Evolutionary conservation across 139 green algal genomes (phyloP).

Genomic region (Closterium sp.): DNA sequence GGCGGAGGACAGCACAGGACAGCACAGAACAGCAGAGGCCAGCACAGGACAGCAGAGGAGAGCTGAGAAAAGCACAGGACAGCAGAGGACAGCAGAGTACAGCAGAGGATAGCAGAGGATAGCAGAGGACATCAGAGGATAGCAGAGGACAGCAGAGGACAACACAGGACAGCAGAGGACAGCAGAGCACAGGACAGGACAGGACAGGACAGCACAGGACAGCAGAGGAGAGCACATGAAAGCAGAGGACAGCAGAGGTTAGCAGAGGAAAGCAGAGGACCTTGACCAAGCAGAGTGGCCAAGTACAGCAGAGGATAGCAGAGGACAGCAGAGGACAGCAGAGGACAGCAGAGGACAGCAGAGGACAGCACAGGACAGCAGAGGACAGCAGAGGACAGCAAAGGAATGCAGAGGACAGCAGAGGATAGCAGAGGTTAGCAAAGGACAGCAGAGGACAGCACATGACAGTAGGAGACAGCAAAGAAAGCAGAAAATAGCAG

Average conservation of each 20-base stretch:
- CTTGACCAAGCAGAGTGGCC: too few relatives aligned
- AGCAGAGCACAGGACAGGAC: slow-evolving; percentile 7
- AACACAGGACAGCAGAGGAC: slow-evolving; percentile 4
- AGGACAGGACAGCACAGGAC: not conserved
- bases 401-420: too few relatives aligned
- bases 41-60: too few relatives aligned
- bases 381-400: not conserved
- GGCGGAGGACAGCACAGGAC: too few relatives aligned
- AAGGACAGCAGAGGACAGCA: too few relatives aligned
- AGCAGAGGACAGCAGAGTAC: slow-evolving; percentile 17
- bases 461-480: too few relatives aligned
- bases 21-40: too few relatives aligned
- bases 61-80: slow-evolving; percentile 3
- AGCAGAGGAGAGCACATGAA: not conserved
- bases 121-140: slow-evolving; percentile 8
- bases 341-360: slow-evolving; percentile 13
- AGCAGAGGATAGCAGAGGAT: slow-evolving; percentile 7
- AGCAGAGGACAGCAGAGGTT: slow-evolving; percentile 7
- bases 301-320: slow-evolving; percentile 7
- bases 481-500: too few relatives aligned
- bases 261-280: slow-evolving; percentile 4
- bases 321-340: not conserved
- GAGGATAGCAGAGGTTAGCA: too few relatives aligned
- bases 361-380: slow-evolving; percentile 4
- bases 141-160: slow-evolving; percentile 18